phyloP scores from a whole-genome alignment of 805 yeast species.

The Naumovozyma dairenensis region DNA sequence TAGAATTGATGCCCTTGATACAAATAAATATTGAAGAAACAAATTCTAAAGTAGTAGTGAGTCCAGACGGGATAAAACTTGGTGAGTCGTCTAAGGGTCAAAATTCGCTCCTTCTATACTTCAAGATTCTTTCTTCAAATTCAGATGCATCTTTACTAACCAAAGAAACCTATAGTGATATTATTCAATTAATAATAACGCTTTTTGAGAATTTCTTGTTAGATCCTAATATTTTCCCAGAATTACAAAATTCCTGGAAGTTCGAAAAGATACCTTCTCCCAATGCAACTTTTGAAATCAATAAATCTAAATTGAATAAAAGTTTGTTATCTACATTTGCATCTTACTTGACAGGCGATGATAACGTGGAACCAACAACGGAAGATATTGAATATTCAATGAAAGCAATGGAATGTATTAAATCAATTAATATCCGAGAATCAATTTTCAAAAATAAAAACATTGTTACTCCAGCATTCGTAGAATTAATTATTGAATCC shows the following conservation, averaged over 20 bases:
- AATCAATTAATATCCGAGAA: constrained; percentile 49
- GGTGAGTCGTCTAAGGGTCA: constrained; percentile 90
- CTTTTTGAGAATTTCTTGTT: constrained; percentile 64
- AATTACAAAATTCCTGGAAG: constrained; percentile 47
- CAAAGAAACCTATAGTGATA: constrained; percentile 44
- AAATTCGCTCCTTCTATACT: constrained; percentile 71
- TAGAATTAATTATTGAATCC: constrained; percentile 26
- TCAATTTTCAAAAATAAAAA: constrained; percentile 40
- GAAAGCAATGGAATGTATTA: constrained; percentile 73
- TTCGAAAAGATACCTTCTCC: constrained; percentile 48
- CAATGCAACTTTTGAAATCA: constrained; percentile 54
- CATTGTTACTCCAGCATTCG: constrained; percentile 25
- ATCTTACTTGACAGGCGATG: constrained; percentile 84
- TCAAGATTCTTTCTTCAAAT: constrained; percentile 58
- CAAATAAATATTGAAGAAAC: constrained; percentile 40
- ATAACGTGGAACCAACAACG: constrained; percentile 86
- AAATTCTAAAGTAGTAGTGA: constrained; percentile 51
- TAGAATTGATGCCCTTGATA: constrained; percentile 28
- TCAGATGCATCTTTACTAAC: constrained; percentile 33
- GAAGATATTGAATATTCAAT: constrained; percentile 82
- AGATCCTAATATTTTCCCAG: constrained; percentile 50
- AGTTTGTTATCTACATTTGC: constrained; percentile 84
- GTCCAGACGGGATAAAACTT: constrained; percentile 69
- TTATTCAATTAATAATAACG: constrained; percentile 51
- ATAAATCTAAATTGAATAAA: constrained; percentile 51